Percentiles rank a stretch among this genome's conserved stretches.
These are phyloP conservation scores for Exophiala viscosa DNA, from an alignment of 2,329 filamentous ascomycete genomes.

Conservation along the genomic window DNA sequence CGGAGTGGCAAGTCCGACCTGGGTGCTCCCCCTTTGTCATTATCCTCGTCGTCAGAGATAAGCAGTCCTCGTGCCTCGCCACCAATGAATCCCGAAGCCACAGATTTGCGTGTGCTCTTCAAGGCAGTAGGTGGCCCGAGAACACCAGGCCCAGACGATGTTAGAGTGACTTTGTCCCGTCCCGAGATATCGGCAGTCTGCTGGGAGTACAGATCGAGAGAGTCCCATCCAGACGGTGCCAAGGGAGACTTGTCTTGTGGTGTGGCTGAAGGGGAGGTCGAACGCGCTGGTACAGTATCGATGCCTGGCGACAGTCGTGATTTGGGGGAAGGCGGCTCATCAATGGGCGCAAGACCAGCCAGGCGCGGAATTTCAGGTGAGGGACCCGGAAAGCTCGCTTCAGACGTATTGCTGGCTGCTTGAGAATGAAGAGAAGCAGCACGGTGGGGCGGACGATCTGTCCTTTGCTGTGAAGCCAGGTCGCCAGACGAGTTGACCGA, in stretches of 20 bases:
- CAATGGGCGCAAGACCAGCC: not conserved
- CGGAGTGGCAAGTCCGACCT: constrained; percentile 9
- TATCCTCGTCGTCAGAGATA: constrained; percentile 10
- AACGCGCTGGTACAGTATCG: constrained; percentile 10
- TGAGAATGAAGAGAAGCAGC: not conserved
- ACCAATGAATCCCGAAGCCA: constrained; percentile 22
- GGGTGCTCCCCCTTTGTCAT: not conserved
- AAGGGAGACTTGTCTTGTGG: constrained; percentile 11
- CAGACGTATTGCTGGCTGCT: not conserved
- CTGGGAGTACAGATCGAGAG: not conserved
- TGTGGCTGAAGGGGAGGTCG: constrained; percentile 7
- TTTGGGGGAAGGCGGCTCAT: not conserved
- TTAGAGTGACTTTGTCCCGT: not conserved
- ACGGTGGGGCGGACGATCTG: not conserved
- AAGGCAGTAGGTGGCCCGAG: not conserved
- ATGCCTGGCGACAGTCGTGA: not conserved
- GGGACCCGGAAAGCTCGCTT: constrained; percentile 9
- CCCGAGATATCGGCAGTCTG: not conserved
- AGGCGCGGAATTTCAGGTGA: not conserved
- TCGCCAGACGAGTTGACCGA: constrained; percentile 24
- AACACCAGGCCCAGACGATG: constrained; percentile 5
- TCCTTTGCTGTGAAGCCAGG: constrained; percentile 17
- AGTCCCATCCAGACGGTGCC: constrained; percentile 2
- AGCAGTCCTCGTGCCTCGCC: constrained; percentile 25
- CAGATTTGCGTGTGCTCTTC: not conserved